Base-by-base conservation (phyloP, 2,329 filamentous ascomycete genomes). In the Xylariaceae sp. region DNA sequence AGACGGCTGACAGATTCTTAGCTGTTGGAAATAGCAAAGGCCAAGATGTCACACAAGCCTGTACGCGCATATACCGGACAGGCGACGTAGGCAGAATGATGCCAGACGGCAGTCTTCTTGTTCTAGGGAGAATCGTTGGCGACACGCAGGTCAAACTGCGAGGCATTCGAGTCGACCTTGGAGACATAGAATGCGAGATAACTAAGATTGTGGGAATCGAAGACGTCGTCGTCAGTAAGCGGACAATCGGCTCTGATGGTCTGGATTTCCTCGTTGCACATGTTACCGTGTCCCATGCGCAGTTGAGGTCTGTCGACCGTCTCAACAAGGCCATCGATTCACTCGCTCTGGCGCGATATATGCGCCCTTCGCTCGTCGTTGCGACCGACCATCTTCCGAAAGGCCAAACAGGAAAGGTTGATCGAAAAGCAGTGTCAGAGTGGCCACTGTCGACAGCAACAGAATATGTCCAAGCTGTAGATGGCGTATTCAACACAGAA, bases 71-170 rank as follows among this genome's bases (percentile, higher is more conserved):
- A 40, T n/a, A 47, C 18, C 31, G 47, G 7, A 57, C 55, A 6
- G 47, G 50, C 10, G 47, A 54, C 42, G 22, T 42, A 10, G 47
- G 47, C 7, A 17, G 22, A 13, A n/a, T 44, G 18, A 22, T 38
- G 19, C 28, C 31, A 2, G 40, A 44, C 39, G 33, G 44, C 11
- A 45, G 39, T 3, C 22, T 28, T 4, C 22, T 28, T 7, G 22
- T 53, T 18, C 39, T 47, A n/a, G 46, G 53, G 4, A 18, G 75
- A 74, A 72, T 45, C 2, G 51, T 51, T 57, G 45, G 47, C 2
- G 73, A 77, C 45, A 72, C 67, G 1, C 69, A 76, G 42, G 60
- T 79, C 56, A 79, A 80, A 57, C 60, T 80, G 1, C 65, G 46
- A 2, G 52, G 48, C 6, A 18, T 53, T 9, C 44, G 48, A 12